These are phyloP conservation scores for Monsonia emarginata DNA, from an alignment of 441 rosid species.

Conservation along the genomic window DNA sequence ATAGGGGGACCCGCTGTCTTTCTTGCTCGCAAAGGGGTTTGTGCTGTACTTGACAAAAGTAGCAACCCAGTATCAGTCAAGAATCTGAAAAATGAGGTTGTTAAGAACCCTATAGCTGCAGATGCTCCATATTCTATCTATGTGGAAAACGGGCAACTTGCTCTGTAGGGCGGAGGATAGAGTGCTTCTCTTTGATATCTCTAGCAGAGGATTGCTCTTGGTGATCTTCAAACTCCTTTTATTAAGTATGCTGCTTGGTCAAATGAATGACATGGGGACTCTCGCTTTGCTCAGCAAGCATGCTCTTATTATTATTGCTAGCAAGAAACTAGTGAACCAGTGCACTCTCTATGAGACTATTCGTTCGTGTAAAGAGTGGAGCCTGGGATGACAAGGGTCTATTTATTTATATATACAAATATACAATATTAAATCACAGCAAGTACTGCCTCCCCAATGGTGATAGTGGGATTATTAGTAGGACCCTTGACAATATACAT, in stretches of 20 bases:
- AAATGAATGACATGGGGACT: constrained; percentile 62
- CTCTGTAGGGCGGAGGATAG: constrained; percentile 71
- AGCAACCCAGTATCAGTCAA: constrained; percentile 57
- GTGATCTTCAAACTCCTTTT: constrained; percentile 66
- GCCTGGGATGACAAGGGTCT: constrained; percentile 84
- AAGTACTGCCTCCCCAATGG: constrained; percentile 83
- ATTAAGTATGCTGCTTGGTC: constrained; percentile 69
- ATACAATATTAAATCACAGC: constrained; percentile 61
- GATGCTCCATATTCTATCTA: constrained; percentile 67
- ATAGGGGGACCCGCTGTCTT: constrained; percentile 59
- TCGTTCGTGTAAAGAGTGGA: constrained; percentile 70
- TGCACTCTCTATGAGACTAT: constrained; percentile 70
- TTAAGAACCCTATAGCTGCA: constrained; percentile 53
- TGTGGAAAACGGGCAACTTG: constrained; percentile 53
- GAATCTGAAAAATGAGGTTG: constrained; percentile 62
- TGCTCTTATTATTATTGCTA: constrained; percentile 58
- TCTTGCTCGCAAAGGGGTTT: constrained; percentile 54
- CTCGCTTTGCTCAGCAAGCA: constrained; percentile 81
- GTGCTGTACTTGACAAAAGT: constrained; percentile 67
- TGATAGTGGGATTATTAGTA: constrained; percentile 52
- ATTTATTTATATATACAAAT: constrained; percentile 31
- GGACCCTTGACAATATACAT: constrained; percentile 69
- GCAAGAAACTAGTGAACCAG: constrained; percentile 58
- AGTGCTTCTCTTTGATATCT: constrained; percentile 49
- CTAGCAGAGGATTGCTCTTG: constrained; percentile 62